phyloP scores from a whole-genome alignment of 1,139 yeast species.

The Geotrichum siamense region DNA sequence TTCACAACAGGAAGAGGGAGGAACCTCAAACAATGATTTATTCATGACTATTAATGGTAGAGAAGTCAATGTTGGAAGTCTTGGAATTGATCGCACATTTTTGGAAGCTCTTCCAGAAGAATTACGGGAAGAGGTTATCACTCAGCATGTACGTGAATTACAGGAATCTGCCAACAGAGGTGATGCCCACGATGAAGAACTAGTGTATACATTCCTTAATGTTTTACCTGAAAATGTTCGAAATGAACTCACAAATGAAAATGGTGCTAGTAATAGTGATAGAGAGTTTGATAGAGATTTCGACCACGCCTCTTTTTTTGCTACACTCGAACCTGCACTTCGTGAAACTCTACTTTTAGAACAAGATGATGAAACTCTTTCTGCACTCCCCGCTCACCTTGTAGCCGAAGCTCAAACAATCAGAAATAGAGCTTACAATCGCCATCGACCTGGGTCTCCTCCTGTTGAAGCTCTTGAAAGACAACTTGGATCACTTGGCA shows the following conservation, averaged over 20 bases:
- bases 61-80: constrained; percentile 77
- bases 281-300: constrained; percentile 26
- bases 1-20: constrained; percentile 11
- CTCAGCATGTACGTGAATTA: constrained; percentile 73
- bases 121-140: constrained; percentile 85
- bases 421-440: constrained; percentile 25
- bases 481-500: constrained; percentile 11
- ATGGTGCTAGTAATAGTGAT: constrained; percentile 36
- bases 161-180: constrained; percentile 35
- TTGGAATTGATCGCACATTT: constrained; percentile 89
- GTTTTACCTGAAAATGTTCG: constrained; percentile 74
- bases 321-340: constrained; percentile 34
- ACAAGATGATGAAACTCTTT: constrained; percentile 32
- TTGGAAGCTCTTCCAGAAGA: constrained; percentile 87
- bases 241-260: constrained; percentile 66
- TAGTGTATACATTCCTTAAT: constrained; percentile 74
- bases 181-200: constrained; percentile 46
- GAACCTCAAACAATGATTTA: constrained; percentile 25
- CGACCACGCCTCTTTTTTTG: constrained; percentile 32
- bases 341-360: constrained; percentile 34
- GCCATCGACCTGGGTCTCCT: constrained; percentile 9
- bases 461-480: constrained; percentile 12
- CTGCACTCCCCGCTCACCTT: constrained; percentile 31
- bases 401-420: constrained; percentile 33
- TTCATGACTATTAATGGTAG: constrained; percentile 71